Base-by-base conservation (phyloP, 495 filamentous ascomycete genomes). In the Aspergillus egyptiacus region DNA sequence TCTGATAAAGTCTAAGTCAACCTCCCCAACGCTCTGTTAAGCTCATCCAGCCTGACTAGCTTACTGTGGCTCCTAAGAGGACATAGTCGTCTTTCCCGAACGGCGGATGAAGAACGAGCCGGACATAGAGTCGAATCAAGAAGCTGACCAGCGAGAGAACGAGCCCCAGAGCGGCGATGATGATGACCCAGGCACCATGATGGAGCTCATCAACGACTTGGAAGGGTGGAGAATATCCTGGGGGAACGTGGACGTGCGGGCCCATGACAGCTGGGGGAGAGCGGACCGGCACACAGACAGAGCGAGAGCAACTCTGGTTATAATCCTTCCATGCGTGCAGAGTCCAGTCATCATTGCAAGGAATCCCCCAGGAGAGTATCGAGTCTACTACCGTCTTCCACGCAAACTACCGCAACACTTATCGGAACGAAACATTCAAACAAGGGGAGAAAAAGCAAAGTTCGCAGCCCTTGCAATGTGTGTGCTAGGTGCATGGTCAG, bases 101-200 rank as follows among this genome's bases (percentile, higher is more conserved):
- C 0, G 64, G 65, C 17, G 65, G 63, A 27, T 61, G 61, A 34
- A 74, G 55, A 40, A 64, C 53, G 0, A 72, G 49, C 2, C 71
- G 64, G 46, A 74, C 67, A 56, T 71, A 77, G 0, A 73, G 55
- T 23, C 74, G 66, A 28, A 77, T 74, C 14, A 69, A 40, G 28
- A 73, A 62, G 46, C 64, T 67, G 6, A 66, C 64, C 5, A 78
- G 33, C 10, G 72, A 62, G n/a, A 78, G 63, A 20, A 74, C 70
- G 18, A 80, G 63, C 3, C 72, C 65, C 2, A 78, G 53, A 0
- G 74, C 72, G 6, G 67, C 67, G 0, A 62, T 64, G 35, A 80
- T 79, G 24, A 78, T 71, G 1, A 76, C 50, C 58, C 66, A 66
- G 11, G 66, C 73, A 17, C 64, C 61, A 54, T 73, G 71, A 50